Evolutionary conservation across 148 eudicot species (phyloP).

Genomic region (Vaccinium darrowii): DNA sequence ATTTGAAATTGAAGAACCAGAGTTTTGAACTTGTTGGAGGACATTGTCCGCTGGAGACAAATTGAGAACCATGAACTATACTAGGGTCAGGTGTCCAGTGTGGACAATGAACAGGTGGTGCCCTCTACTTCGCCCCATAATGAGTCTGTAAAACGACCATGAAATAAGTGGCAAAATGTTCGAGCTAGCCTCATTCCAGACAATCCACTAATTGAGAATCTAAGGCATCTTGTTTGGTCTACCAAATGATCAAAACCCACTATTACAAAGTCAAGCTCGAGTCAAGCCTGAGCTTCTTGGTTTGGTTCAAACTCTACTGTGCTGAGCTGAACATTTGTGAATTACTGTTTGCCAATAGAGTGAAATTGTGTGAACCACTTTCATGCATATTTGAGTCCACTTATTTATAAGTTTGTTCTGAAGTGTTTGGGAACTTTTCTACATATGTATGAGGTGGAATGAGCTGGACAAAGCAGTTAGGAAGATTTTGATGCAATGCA

Average conservation of each 20-base stretch:
- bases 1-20: neutral
- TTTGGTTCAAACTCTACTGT: neutral
- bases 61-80: neutral
- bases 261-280: neutral
- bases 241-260: neutral
- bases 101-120: neutral
- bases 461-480: neutral
- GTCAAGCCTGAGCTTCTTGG: neutral
- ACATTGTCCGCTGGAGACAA: too few species aligned
- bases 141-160: neutral
- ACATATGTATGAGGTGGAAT: neutral
- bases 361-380: neutral
- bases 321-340: neutral
- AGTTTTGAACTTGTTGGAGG: neutral
- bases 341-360: neutral
- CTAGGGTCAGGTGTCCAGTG: neutral
- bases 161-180: neutral
- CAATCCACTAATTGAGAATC: neutral
- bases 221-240: neutral
- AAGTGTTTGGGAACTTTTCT: neutral
- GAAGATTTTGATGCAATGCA: neutral
- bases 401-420: neutral
- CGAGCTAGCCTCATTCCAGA: neutral
- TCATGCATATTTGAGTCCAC: neutral
- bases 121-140: neutral